Evolutionary conservation across 164 flowering plant species (phyloP), one percentile per base, ranked within the genome.

Genomic region (Vitis cinerea): DNA sequence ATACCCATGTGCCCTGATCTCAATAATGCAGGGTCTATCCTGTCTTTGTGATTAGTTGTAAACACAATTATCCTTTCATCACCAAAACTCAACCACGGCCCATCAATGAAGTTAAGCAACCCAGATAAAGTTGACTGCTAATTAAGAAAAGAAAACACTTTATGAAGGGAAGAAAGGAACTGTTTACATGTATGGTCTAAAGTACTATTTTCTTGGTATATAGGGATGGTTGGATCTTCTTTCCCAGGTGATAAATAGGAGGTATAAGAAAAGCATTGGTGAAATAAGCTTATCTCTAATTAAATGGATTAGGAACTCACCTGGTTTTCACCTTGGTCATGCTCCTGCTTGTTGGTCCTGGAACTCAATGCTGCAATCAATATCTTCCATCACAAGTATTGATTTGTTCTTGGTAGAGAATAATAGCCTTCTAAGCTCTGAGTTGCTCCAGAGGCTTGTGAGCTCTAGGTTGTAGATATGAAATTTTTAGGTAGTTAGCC

Each of bases 61-160:
- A 72, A 76, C 2, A 76, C 66, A 3, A 76, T 72, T 2, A 76
- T 76, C 14, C 76, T 64, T 70, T 77, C 80, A n/a, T 77, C 76
- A 3, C 80, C 80, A 59, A 70, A 77, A 60, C 76, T 77, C 19
- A 76, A 72, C 79, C 79, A 76, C 19, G 68, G 27, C 47, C 79
- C 75, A 61, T 76, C 79, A 31, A 76, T 72, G 64, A 77, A 69
- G 29, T 72, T 77, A 3, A 77, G 76, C 27, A 72, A 29, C 13
- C 78, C 75, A 3, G 72, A 74, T 50, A 78, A 49, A 0, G 78
- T 70, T 13, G 70, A 57, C 74, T 70, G 71, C 37, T 17, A 57
- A 50, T 27, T 12, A 3, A 9, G 27, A 48, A n/a, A 23, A 29
- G n/a, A 53, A 5, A 4, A 16, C 2, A 47, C 47, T 2, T 51